Conservation (phyloP, 73 alveolate genomes). For the Symbiodinium pilosum region DNA sequence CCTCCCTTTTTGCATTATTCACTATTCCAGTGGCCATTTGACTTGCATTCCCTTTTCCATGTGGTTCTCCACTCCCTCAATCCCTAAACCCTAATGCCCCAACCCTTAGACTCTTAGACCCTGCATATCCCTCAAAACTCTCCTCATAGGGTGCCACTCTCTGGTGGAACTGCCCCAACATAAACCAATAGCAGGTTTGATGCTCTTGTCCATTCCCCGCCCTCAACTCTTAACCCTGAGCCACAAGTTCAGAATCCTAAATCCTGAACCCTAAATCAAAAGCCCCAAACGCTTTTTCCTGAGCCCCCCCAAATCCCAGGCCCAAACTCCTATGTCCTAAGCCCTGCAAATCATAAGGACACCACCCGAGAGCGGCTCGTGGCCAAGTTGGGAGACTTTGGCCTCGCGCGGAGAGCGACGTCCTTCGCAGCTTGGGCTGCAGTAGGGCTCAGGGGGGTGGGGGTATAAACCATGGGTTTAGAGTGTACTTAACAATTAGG, state of each 20-base stretch:
- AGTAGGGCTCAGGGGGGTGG: background rate
- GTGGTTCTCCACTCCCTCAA: too few relatives aligned
- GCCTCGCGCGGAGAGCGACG: constrained; percentile 47
- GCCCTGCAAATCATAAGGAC: background rate
- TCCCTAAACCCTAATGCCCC: too few relatives aligned
- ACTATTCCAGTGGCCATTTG: too few relatives aligned
- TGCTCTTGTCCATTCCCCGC: too few relatives aligned
- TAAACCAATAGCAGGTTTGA: too few relatives aligned
- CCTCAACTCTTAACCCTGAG: background rate
- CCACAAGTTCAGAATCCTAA: background rate
- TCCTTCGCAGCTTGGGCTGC: background rate
- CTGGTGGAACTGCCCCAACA: too few relatives aligned
- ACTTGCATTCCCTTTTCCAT: too few relatives aligned
- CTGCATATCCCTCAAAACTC: too few relatives aligned
- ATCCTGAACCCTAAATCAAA: background rate
- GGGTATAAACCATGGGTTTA: background rate
- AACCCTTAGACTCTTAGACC: too few relatives aligned
- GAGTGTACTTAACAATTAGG: background rate
- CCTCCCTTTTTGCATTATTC: too few relatives aligned
- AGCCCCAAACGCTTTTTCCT: background rate
- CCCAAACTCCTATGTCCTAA: background rate
- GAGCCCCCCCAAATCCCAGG: background rate
- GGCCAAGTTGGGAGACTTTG: constrained; percentile 50
- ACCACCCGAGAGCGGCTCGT: background rate
- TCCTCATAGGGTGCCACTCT: too few relatives aligned